A percentile compares a stretch with the other conserved stretches of the same genome.
phyloP scores from a whole-genome alignment of 306 rosid species.

The Hippophae gyantsensis region DNA sequence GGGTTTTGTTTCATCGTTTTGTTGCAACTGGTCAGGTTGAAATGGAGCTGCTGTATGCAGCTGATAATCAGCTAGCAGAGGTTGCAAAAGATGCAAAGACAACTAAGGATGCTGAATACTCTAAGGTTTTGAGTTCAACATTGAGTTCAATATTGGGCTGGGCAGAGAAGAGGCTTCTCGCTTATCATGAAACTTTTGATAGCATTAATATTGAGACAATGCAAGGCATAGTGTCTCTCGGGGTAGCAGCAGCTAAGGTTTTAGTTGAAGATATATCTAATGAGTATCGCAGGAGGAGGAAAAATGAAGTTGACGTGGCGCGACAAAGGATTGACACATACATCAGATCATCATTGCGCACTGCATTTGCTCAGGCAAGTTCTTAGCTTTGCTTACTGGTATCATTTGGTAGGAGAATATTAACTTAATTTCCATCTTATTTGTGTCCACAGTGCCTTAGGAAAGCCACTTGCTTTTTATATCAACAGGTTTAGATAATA shows the following conservation, averaged over 20 bases:
- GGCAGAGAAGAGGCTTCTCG: constrained; percentile 98
- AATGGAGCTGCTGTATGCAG: constrained; percentile 59
- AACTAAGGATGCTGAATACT: constrained; percentile 70
- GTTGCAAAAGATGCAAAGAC: constrained; percentile 91
- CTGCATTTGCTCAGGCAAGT: constrained; percentile 99
- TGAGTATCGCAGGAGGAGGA: constrained; percentile 88
- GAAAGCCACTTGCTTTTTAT: neutral
- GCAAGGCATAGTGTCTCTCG: constrained; percentile 90
- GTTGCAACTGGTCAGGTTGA: constrained; percentile 88
- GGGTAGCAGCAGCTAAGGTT: constrained; percentile 84
- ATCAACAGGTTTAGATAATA: neutral
- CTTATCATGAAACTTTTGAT: constrained; percentile 96
- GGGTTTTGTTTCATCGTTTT: constrained; percentile 93
- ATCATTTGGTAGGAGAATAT: neutral
- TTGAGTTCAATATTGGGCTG: constrained; percentile 86
- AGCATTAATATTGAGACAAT: constrained; percentile 61
- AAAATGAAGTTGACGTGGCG: constrained; percentile 75
- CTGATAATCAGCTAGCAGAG: constrained; percentile 71
- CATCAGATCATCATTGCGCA: constrained; percentile 86
- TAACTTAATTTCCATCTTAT: neutral
- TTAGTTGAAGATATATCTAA: constrained; percentile 89
- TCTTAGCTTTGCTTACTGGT: constrained; percentile 12
- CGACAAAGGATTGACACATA: constrained; percentile 89
- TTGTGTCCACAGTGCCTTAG: neutral
- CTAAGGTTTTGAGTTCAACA: constrained; percentile 76